Conservation (phyloP, 116 monocot species). For the Papilionanthe hybrid region DNA sequence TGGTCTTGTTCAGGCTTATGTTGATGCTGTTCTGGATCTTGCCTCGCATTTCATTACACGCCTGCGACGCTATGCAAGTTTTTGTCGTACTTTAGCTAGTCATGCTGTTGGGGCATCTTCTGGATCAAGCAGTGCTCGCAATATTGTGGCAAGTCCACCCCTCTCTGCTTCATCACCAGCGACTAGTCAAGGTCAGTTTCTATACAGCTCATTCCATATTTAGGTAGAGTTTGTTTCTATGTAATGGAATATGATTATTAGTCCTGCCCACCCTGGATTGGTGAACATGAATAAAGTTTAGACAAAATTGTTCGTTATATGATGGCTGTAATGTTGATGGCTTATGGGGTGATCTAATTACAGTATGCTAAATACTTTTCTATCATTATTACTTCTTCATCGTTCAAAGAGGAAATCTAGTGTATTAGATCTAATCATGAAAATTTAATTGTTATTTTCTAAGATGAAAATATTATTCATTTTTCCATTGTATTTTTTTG, state of each 20-base stretch:
- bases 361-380: neutral
- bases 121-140: slow-evolving; percentile 55
- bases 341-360: neutral
- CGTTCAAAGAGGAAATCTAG: neutral
- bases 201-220: neutral
- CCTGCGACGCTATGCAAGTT: slow-evolving; percentile 94
- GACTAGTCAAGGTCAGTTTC: slow-evolving; percentile 61
- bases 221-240: slow-evolving; percentile 1
- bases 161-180: slow-evolving; percentile 73
- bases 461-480: neutral
- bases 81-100: slow-evolving; percentile 97
- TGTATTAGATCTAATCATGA: neutral
- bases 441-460: neutral
- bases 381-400: neutral
- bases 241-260: neutral
- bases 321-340: neutral
- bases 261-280: neutral
- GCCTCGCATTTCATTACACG: slow-evolving; percentile 99
- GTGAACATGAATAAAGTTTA: neutral
- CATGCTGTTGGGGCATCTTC: slow-evolving; percentile 98
- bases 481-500: neutral
- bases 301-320: neutral
- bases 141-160: slow-evolving; percentile 74
- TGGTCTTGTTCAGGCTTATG: slow-evolving; percentile 61
- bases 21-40: slow-evolving; percentile 97